A percentile compares a stretch with the other conserved stretches of the same genome.
Conservation (phyloP, 352 stramenopile species). For the Globisporangium solare region DNA sequence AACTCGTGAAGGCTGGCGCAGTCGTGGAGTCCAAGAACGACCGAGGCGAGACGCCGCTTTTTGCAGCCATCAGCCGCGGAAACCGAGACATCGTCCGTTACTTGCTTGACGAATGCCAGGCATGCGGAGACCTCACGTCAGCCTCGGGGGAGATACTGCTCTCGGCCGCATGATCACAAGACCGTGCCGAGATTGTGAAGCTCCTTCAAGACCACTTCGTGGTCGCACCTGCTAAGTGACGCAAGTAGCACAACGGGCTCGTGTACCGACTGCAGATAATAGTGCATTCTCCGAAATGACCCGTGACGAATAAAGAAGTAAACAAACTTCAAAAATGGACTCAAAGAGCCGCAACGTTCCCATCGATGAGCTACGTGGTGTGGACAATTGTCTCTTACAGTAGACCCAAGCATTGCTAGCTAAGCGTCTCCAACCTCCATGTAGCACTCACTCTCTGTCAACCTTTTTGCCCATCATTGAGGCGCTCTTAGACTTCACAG, state of each 20-base stretch:
- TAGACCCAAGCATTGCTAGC: no score
- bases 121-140: constrained; percentile 2
- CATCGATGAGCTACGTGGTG: no score
- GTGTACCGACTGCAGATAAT: background rate
- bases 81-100: background rate
- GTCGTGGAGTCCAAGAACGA: constrained; percentile 5
- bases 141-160: constrained; percentile 6
- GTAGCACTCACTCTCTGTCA: no score
- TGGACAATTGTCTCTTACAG: no score
- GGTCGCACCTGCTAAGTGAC: constrained; percentile 5
- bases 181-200: constrained; percentile 5
- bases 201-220: constrained; percentile 3
- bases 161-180: constrained; percentile 1
- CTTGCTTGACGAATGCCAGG: constrained; percentile 5
- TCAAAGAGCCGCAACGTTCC: no score
- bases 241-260: background rate
- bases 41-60: constrained; percentile 9
- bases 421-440: no score
- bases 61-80: constrained; percentile 5
- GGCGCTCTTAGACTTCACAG: no score
- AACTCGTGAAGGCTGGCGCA: constrained; percentile 4
- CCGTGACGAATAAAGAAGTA: no score
- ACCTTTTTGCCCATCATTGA: no score
- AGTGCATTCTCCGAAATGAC: no score
- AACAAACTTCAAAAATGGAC: no score